Conservation (phyloP, 2,329 filamentous ascomycete species). For the Diaporthe sp. region DNA sequence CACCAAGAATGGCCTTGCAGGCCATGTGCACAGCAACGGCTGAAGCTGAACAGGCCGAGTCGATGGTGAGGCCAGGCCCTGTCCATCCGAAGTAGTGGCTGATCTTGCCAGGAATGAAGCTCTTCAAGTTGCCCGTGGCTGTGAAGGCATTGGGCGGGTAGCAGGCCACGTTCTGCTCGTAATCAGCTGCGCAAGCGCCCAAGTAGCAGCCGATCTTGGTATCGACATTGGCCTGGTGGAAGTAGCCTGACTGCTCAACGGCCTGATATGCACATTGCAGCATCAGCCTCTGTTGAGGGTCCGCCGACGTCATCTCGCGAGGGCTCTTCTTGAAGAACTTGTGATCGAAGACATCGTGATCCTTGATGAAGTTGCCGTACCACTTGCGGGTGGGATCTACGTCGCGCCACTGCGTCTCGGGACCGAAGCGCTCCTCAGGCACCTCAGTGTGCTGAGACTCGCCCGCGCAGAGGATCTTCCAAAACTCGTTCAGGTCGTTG, state of each 20-base stretch:
- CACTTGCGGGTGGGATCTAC: background rate
- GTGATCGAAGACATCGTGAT: slow-evolving; percentile 48
- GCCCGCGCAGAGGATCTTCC: slow-evolving; percentile 34
- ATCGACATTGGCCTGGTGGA: slow-evolving; percentile 25
- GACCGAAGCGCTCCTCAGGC: slow-evolving; percentile 15
- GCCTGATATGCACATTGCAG: slow-evolving; percentile 55
- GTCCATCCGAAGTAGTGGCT: slow-evolving; percentile 49
- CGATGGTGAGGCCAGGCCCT: slow-evolving; percentile 47
- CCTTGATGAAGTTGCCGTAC: slow-evolving; percentile 41
- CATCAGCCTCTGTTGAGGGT: slow-evolving; percentile 51
- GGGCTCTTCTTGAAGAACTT: slow-evolving; percentile 52
- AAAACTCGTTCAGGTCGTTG: slow-evolving; percentile 35
- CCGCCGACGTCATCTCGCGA: slow-evolving; percentile 47
- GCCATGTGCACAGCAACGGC: no score
- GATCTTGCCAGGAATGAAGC: slow-evolving; percentile 47
- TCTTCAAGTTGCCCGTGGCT: slow-evolving; percentile 46
- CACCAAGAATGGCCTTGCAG: no score
- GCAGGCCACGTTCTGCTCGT: slow-evolving; percentile 55
- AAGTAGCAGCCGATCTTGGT: slow-evolving; percentile 52
- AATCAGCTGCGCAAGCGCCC: slow-evolving; percentile 48
- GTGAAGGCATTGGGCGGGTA: slow-evolving; percentile 50
- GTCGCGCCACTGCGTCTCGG: slow-evolving; percentile 30
- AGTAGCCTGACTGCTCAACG: slow-evolving; percentile 42
- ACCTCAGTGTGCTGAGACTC: slow-evolving; percentile 27
- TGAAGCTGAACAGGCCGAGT: slow-evolving; percentile 31